Conservation (phyloP, 768 basidiomycete species). For the Leucocoprinus sp. region DNA sequence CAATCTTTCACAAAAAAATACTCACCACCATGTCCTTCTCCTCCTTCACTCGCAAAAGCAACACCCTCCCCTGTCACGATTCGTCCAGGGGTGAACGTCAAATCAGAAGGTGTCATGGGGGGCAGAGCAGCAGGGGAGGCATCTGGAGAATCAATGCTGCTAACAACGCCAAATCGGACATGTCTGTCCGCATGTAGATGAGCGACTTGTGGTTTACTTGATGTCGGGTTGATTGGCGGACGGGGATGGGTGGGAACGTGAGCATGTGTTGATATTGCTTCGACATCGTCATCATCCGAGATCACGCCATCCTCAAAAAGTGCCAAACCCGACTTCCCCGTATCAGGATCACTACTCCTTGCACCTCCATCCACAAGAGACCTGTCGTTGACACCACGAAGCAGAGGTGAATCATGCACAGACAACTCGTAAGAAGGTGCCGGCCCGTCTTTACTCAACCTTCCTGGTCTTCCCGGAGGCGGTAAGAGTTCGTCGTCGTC, state of each 20-base stretch:
- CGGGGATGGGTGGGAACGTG: too few relatives aligned
- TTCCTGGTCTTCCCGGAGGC: slow-evolving; percentile 7
- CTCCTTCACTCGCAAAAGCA: too few relatives aligned
- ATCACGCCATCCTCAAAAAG: not conserved
- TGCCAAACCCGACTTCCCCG: too few relatives aligned
- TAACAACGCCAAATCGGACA: slow-evolving; percentile 36
- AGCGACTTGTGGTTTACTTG: slow-evolving; percentile 11
- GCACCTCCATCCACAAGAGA: too few relatives aligned
- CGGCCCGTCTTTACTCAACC: slow-evolving; percentile 12
- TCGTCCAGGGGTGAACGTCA: not conserved
- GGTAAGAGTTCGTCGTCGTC: slow-evolving; percentile 4
- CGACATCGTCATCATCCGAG: not conserved
- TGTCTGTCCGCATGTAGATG: slow-evolving; percentile 23
- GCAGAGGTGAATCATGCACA: too few relatives aligned
- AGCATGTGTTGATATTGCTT: not conserved
- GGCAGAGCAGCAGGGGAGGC: slow-evolving; percentile 19
- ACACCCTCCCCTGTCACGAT: too few relatives aligned
- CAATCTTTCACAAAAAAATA: too few relatives aligned
- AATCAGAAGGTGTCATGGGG: slow-evolving; percentile 16
- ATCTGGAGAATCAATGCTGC: slow-evolving; percentile 28
- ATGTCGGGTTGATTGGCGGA: too few relatives aligned
- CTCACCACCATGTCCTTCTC: too few relatives aligned
- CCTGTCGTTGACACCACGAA: too few relatives aligned
- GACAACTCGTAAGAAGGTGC: slow-evolving; percentile 6
- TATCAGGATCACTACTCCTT: too few relatives aligned